Evolutionary conservation across 306 rosid species (phyloP).

Genomic region (Cajanus cajan): DNA sequence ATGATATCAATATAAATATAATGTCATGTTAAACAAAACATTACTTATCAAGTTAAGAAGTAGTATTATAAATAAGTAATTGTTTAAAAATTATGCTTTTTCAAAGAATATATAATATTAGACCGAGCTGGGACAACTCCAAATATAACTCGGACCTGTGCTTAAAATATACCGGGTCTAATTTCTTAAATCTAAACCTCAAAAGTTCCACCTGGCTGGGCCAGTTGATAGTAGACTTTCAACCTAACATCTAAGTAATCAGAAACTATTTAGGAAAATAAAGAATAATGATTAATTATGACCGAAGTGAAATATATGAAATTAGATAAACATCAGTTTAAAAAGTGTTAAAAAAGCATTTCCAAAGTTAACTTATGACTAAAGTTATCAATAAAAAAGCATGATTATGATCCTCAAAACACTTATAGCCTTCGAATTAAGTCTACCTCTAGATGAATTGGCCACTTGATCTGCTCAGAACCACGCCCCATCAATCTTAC

Average conservation of each 20-base stretch:
- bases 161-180: too few species aligned
- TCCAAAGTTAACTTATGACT: background rate
- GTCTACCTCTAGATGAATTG: slow-evolving; percentile 89
- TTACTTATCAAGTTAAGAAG: too few species aligned
- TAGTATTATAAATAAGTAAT: too few species aligned
- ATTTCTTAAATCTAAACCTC: too few species aligned
- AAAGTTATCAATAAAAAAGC: slow-evolving; percentile 4
- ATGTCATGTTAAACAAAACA: too few species aligned
- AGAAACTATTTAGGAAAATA: background rate
- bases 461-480: slow-evolving; percentile 87
- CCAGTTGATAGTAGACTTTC: too few species aligned
- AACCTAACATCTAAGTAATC: background rate
- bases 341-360: background rate
- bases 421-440: slow-evolving; percentile 8
- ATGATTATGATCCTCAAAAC: slow-evolving; percentile 7
- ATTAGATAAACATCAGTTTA: background rate
- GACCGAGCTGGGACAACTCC: too few species aligned
- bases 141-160: too few species aligned
- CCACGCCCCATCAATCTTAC: slow-evolving; percentile 98
- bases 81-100: too few species aligned
- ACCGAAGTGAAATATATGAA: background rate
- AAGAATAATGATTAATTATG: background rate
- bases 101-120: too few species aligned
- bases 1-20: too few species aligned
- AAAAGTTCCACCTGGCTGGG: too few species aligned